These are phyloP conservation scores for Cystobasidium onofrii DNA, from an alignment of 768 basidiomycete species.

Conservation along the genomic window DNA sequence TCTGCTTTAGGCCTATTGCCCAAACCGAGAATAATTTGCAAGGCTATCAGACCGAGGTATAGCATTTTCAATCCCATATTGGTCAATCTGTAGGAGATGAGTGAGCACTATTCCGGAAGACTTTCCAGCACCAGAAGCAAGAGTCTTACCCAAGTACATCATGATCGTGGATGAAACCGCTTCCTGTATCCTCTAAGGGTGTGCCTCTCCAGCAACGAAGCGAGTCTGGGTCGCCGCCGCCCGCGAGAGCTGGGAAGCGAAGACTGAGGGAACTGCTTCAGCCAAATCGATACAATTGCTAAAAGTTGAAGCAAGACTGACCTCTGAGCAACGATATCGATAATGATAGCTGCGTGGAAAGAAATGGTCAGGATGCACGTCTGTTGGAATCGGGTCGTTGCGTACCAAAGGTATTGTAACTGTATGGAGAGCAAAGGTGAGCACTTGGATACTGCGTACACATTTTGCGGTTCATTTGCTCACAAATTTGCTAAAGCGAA, in stretches of 20 bases:
- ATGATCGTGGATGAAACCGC: conserved; percentile 32
- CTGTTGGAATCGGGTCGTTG: neutral
- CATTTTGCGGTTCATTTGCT: neutral
- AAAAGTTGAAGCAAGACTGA: neutral
- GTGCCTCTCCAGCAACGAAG: conserved; percentile 40
- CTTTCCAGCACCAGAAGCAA: neutral
- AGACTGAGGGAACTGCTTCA: conserved; percentile 34
- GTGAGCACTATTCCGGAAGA: neutral
- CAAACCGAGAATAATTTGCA: conserved; percentile 70
- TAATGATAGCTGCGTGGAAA: neutral
- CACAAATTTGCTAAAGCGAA: conserved; percentile 71
- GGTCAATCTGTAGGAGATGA: neutral
- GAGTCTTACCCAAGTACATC: conserved; percentile 37
- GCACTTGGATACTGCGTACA: neutral
- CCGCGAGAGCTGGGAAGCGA: conserved; percentile 34
- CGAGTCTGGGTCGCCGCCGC: conserved; percentile 33
- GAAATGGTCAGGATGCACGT: conserved; percentile 2
- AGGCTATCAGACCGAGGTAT: conserved; percentile 61
- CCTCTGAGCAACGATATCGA: neutral
- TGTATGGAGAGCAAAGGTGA: neutral
- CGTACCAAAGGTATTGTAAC: conserved; percentile 12
- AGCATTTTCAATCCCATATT: conserved; percentile 40
- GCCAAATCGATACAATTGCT: conserved; percentile 29
- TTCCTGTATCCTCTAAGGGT: conserved; percentile 35
- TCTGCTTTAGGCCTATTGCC: conserved; percentile 86